Conservation (phyloP, 768 basidiomycete species). For the Pisolithus microcarpus region DNA sequence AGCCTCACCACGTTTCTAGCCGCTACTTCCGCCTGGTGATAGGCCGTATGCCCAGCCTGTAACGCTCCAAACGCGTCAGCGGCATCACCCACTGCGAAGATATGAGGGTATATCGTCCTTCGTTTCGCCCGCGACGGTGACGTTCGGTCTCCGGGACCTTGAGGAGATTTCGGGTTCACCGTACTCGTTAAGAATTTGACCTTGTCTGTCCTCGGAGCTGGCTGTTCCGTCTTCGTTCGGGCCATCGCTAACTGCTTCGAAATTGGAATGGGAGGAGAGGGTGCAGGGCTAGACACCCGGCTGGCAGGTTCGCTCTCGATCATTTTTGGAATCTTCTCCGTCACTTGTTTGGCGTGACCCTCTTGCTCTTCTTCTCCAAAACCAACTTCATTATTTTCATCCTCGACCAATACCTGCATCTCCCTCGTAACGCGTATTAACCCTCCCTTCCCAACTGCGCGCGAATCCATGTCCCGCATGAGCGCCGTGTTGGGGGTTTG, state of each 20-base stretch:
- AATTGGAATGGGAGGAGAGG: no score
- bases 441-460: constrained; percentile 31
- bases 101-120: constrained; percentile 38
- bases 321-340: no score
- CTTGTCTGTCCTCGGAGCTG: no score
- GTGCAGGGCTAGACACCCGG: no score
- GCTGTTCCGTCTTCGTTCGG: no score
- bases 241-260: no score
- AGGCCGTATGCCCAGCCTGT: constrained; percentile 52
- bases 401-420: constrained; percentile 36
- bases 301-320: no score
- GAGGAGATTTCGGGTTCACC: no score
- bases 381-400: background rate
- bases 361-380: no score
- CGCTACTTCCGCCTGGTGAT: constrained; percentile 45
- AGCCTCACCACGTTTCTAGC: constrained; percentile 48
- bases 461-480: constrained; percentile 35
- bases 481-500: constrained; percentile 51
- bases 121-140: background rate
- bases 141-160: no score
- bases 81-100: constrained; percentile 58
- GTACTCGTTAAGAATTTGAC: no score
- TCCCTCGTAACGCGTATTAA: constrained; percentile 43
- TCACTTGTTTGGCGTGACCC: no score
- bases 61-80: constrained; percentile 61